These are phyloP conservation scores for Salix koriyanagi DNA, from an alignment of 345 rosid genomes.

Conservation along the genomic window DNA sequence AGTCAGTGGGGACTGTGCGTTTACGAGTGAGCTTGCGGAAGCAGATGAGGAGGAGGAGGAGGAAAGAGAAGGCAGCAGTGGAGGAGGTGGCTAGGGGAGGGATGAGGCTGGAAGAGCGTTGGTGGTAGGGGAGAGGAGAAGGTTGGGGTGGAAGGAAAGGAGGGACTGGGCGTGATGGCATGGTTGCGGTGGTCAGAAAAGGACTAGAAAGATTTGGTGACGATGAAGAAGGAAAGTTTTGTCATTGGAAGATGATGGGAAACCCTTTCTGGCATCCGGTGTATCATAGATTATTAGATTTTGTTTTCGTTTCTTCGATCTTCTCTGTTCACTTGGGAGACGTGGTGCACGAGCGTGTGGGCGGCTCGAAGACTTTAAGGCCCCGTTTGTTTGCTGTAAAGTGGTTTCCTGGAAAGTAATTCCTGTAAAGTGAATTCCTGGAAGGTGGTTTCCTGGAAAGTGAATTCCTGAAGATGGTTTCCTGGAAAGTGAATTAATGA, in stretches of 20 bases:
- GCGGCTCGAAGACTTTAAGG: too few species aligned
- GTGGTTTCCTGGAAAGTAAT: too few species aligned
- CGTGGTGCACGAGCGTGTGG: neutral
- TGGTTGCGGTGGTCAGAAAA: neutral
- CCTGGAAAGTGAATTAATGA: too few species aligned
- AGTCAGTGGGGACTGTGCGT: slow-evolving; percentile 59
- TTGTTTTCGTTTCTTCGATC: neutral
- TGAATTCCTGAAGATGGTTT: too few species aligned
- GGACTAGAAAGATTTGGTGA: neutral
- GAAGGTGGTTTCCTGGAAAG: too few species aligned
- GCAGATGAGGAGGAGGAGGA: slow-evolving; percentile 35
- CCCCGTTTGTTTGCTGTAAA: too few species aligned
- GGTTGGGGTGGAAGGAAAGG: neutral
- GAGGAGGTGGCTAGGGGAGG: slow-evolving; percentile 34
- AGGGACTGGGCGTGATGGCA: slow-evolving; percentile 49
- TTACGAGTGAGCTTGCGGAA: slow-evolving; percentile 68
- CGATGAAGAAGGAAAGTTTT: neutral
- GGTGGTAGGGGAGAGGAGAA: slow-evolving; percentile 20
- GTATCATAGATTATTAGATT: neutral
- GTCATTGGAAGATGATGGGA: neutral
- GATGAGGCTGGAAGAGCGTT: slow-evolving; percentile 37
- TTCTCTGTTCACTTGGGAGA: neutral
- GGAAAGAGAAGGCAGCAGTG: slow-evolving; percentile 45
- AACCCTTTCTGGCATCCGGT: neutral
- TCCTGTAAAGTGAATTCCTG: too few species aligned